Conservation (phyloP, 1,139 yeast species). For the Suhomyces terraborum region DNA sequence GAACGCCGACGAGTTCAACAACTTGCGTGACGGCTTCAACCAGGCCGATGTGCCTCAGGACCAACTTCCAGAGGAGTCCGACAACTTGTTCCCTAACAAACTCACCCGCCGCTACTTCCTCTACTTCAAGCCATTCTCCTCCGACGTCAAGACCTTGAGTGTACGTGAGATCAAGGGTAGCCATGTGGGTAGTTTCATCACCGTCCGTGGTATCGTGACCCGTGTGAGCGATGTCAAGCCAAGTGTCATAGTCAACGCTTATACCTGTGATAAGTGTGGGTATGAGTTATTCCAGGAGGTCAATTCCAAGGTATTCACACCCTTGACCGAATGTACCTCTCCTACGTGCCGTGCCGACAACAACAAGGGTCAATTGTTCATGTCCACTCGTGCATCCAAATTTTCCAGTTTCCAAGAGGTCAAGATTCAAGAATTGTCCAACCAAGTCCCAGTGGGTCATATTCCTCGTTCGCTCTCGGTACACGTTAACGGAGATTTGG, state of each 20-base stretch:
- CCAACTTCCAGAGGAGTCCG: constrained; percentile 16
- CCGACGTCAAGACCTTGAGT: constrained; percentile 62
- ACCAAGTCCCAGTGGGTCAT: constrained; percentile 97
- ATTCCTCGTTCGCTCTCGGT: constrained; percentile 86
- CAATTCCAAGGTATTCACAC: constrained; percentile 78
- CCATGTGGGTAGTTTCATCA: constrained; percentile 81
- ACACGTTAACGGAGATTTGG: constrained; percentile 88
- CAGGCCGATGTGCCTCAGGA: constrained; percentile 6
- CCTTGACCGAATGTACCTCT: constrained; percentile 83
- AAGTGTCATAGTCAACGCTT: constrained; percentile 85
- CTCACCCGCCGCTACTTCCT: constrained; percentile 83
- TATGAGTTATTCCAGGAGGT: constrained; percentile 96
- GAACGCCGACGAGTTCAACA: constrained; percentile 52
- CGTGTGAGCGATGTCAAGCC: constrained; percentile 97
- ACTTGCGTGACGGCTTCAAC: constrained; percentile 40
- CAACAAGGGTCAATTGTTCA: constrained; percentile 84
- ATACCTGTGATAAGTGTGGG: constrained; percentile 97
- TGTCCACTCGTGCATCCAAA: constrained; percentile 94
- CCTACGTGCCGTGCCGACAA: constrained; percentile 76
- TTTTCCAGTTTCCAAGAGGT: constrained; percentile 95
- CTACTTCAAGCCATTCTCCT: constrained; percentile 79
- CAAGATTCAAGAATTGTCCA: constrained; percentile 89
- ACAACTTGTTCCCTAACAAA: constrained; percentile 74
- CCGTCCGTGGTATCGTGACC: constrained; percentile 92
- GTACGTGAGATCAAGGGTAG: constrained; percentile 89